These are phyloP conservation scores for Podospora anserina DNA, from an alignment of 495 filamentous ascomycete genomes.

Conservation along the genomic window DNA sequence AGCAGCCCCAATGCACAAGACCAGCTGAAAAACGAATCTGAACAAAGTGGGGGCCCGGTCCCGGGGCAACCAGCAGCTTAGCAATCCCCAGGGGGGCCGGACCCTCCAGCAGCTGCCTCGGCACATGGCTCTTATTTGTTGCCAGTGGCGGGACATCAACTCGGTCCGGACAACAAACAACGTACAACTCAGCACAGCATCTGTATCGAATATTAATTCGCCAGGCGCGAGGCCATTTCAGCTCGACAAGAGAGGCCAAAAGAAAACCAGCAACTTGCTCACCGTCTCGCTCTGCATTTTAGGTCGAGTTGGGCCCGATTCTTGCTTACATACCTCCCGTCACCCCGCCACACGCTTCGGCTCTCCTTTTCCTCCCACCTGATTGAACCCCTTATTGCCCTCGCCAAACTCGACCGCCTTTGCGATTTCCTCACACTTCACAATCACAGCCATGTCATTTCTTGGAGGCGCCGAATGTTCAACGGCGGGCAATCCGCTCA, in stretches of 20 bases:
- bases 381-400: background rate
- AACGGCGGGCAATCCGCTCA: conserved; percentile 90
- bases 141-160: background rate
- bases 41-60: background rate
- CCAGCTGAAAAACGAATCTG: too few relatives aligned
- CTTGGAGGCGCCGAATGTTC: conserved; percentile 95
- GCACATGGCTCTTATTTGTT: background rate
- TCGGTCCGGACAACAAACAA: background rate
- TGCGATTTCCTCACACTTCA: background rate
- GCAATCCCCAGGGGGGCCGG: background rate
- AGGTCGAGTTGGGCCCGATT: background rate
- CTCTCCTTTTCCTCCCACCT: background rate
- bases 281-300: background rate
- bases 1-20: background rate
- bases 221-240: background rate
- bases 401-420: background rate
- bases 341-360: conserved; percentile 1
- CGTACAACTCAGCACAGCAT: background rate
- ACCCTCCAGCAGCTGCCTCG: background rate
- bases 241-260: background rate
- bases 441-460: conserved; percentile 69
- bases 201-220: background rate
- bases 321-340: background rate
- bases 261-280: background rate
- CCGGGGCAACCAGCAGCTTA: background rate